Conservation (phyloP, 169 alveolate genomes). For the Cystoisospora suis region DNA sequence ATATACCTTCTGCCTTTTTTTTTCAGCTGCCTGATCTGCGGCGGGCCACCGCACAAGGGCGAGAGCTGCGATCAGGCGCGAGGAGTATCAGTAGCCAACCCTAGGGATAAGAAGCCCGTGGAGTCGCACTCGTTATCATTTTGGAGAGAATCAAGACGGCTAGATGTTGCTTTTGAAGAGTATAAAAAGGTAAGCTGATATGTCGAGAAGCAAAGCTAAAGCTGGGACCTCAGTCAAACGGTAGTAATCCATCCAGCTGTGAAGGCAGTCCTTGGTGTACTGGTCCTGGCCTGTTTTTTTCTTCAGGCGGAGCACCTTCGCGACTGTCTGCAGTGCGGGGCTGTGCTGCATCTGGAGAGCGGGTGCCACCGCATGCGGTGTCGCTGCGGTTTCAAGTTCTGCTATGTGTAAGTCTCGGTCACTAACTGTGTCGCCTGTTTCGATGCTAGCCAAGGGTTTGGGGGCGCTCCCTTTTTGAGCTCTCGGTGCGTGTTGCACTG, state of each 20-base stretch:
- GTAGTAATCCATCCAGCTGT: too few relatives aligned
- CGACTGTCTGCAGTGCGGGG: constrained; percentile 34
- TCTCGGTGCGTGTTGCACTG: too few relatives aligned
- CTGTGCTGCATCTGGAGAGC: not conserved
- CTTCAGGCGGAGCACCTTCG: not conserved
- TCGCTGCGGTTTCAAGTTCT: constrained; percentile 32
- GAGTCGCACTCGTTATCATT: not conserved
- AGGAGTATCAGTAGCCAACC: not conserved
- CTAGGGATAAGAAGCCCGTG: not conserved
- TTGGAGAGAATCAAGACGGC: not conserved
- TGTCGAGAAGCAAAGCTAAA: not conserved
- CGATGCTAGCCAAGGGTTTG: too few relatives aligned
- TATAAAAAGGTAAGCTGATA: not conserved
- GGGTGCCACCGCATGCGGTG: constrained; percentile 31
- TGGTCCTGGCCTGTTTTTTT: not conserved
- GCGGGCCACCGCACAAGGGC: not conserved
- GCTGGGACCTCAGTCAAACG: too few relatives aligned
- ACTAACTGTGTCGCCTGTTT: too few relatives aligned
- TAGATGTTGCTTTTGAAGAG: not conserved
- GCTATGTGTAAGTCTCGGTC: not conserved
- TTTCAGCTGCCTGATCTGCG: constrained; percentile 20
- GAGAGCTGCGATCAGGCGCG: constrained; percentile 6
- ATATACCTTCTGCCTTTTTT: not conserved
- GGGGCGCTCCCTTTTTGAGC: too few relatives aligned
- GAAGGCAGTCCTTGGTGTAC: too few relatives aligned